phyloP scores from a whole-genome alignment of 192 early-diverging fungal species.

The Entomortierella beljakovae region DNA sequence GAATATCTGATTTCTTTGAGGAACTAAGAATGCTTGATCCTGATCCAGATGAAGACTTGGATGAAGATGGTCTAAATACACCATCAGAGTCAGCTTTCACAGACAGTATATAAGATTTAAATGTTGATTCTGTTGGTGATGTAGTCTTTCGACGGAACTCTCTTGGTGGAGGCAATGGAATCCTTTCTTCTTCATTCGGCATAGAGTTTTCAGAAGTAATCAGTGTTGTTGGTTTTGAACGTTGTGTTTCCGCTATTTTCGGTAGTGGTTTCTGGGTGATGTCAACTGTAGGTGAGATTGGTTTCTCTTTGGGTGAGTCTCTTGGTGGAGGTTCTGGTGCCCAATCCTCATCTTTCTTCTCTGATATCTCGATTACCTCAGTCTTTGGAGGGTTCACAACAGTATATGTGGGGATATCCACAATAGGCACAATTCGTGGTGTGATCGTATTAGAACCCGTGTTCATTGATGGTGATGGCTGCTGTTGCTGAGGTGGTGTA shows the following conservation, averaged over 20 bases:
- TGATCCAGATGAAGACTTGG: neutral
- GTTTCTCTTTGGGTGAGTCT: conserved; percentile 9
- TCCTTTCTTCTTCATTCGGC: conserved; percentile 11
- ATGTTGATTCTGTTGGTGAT: neutral
- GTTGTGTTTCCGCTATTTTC: neutral
- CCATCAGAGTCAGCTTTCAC: neutral
- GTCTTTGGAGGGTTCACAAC: conserved; percentile 33
- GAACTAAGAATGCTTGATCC: neutral
- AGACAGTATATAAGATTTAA: neutral
- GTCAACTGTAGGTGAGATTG: neutral
- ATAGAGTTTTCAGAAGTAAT: neutral
- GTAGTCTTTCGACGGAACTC: conserved; percentile 38
- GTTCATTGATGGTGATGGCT: conserved; percentile 1
- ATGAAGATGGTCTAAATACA: conserved; percentile 12
- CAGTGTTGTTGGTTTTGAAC: neutral
- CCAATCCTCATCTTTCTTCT: conserved; percentile 25
- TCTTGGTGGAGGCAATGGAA: conserved; percentile 39
- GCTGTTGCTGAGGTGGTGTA: neutral
- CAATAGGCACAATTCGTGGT: conserved; percentile 40
- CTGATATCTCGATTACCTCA: conserved; percentile 8
- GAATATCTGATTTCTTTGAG: neutral
- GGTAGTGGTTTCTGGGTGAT: conserved; percentile 5
- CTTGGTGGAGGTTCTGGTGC: conserved; percentile 41
- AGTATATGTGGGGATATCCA: conserved; percentile 40
- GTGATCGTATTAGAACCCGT: conserved; percentile 38